Evolutionary conservation across 1,284 basidiomycete genomes (phyloP).

Genomic region (Trichosporon ovoides): DNA sequence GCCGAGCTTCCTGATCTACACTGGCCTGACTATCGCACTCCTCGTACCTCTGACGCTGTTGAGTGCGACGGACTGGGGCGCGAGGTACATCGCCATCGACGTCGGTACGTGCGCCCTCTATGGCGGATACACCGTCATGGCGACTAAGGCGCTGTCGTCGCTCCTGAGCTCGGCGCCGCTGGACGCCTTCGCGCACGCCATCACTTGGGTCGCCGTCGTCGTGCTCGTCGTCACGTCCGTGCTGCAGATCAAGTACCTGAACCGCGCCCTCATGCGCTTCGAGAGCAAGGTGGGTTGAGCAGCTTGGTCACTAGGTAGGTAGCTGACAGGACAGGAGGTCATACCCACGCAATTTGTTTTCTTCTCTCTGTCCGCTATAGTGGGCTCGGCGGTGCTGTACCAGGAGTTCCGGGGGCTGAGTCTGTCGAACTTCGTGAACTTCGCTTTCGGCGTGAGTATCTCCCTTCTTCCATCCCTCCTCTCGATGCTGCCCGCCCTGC

Average conservation of each 20-base stretch:
- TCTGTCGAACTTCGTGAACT: slow-evolving; percentile 68
- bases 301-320: not conserved
- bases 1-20: slow-evolving; percentile 68
- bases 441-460: slow-evolving; percentile 47
- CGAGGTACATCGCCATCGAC: slow-evolving; percentile 72
- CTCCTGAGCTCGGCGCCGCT: slow-evolving; percentile 71
- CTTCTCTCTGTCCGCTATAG: slow-evolving; percentile 62
- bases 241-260: slow-evolving; percentile 85
- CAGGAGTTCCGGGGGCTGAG: slow-evolving; percentile 78
- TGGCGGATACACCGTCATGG: slow-evolving; percentile 81
- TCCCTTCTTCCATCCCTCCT: too few species aligned
- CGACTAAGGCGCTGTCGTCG: slow-evolving; percentile 75
- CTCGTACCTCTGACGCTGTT: slow-evolving; percentile 57
- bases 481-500: too few species aligned
- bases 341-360: slow-evolving; percentile 93
- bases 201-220: slow-evolving; percentile 67
- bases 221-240: slow-evolving; percentile 75
- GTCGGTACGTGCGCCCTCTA: slow-evolving; percentile 57
- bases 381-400: slow-evolving; percentile 88
- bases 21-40: slow-evolving; percentile 58
- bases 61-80: slow-evolving; percentile 62
- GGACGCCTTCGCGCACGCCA: slow-evolving; percentile 66
- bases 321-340: slow-evolving; percentile 49
- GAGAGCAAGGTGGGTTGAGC: slow-evolving; percentile 77
- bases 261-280: slow-evolving; percentile 81